These are phyloP conservation scores for Closterium sp. DNA, from an alignment of 139 green algal species.

Conservation along the genomic window DNA sequence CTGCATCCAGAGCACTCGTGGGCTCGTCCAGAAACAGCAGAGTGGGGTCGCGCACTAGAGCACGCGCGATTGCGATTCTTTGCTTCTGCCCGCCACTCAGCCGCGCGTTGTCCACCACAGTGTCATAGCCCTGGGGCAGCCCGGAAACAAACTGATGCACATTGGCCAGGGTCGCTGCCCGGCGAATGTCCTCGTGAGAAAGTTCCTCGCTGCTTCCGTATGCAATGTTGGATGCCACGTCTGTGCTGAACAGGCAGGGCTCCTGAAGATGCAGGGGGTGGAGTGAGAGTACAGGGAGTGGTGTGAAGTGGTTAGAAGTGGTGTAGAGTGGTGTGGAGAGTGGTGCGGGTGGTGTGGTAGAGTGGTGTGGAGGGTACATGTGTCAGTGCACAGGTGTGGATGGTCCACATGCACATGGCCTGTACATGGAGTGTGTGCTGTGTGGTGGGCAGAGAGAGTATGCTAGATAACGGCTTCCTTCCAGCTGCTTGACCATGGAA, in stretches of 20 bases:
- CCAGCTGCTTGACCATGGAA: too few relatives aligned
- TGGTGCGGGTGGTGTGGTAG: too few relatives aligned
- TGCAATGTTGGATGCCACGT: constrained; percentile 83
- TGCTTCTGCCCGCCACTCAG: constrained; percentile 62
- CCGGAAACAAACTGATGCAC: constrained; percentile 72
- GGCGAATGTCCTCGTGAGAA: constrained; percentile 52
- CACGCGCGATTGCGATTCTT: constrained; percentile 75
- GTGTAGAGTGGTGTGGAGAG: too few relatives aligned
- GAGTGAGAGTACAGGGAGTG: background rate
- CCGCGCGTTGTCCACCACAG: constrained; percentile 42
- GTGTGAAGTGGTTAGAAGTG: background rate
- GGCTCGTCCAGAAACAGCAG: constrained; percentile 89
- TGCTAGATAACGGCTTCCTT: too few relatives aligned
- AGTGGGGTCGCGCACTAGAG: constrained; percentile 66
- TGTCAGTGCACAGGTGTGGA: background rate
- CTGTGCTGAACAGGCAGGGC: constrained; percentile 76
- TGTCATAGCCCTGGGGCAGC: constrained; percentile 74
- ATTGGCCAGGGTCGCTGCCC: constrained; percentile 71
- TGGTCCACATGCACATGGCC: background rate
- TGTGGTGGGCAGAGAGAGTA: too few relatives aligned
- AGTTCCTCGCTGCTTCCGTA: constrained; percentile 48
- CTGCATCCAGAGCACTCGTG: constrained; percentile 78
- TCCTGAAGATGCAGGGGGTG: constrained; percentile 37
- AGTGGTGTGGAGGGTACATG: too few relatives aligned
- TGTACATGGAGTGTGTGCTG: background rate